These are phyloP conservation scores for Heritiera fomes DNA, from an alignment of 345 rosid species.

Conservation along the genomic window DNA sequence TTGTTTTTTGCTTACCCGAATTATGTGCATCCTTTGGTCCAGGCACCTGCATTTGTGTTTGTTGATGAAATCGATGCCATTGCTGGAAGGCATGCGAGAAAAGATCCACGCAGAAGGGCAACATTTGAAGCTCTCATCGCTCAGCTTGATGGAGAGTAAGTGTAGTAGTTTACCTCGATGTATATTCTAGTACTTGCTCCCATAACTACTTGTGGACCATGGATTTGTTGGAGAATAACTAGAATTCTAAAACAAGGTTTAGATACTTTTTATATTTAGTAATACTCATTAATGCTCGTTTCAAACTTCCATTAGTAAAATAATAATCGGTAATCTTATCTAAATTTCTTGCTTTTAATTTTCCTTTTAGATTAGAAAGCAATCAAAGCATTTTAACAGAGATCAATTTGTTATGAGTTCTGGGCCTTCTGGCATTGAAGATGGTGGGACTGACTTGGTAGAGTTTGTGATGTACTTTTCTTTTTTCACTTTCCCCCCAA, in stretches of 20 bases:
- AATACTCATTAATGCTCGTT: neutral
- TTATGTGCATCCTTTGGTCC: constrained; percentile 26
- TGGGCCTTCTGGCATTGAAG: neutral
- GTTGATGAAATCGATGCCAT: constrained; percentile 98
- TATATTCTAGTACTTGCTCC: neutral
- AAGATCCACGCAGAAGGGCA: constrained; percentile 83
- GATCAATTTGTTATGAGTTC: neutral
- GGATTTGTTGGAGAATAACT: constrained; percentile 7
- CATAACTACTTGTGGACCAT: neutral
- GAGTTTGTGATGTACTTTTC: neutral
- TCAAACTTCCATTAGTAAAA: neutral
- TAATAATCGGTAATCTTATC: neutral
- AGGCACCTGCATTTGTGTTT: constrained; percentile 98
- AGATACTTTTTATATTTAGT: neutral
- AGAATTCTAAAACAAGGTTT: neutral
- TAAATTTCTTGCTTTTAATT: neutral
- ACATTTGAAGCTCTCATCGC: constrained; percentile 88
- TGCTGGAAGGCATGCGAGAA: constrained; percentile 92
- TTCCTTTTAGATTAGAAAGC: neutral
- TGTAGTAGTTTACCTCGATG: constrained; percentile 19
- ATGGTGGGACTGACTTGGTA: constrained; percentile 1
- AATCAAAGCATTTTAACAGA: neutral
- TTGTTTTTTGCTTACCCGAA: neutral
- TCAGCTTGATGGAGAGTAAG: constrained; percentile 98
- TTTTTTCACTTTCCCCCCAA: neutral